Conservation (phyloP, 1,284 basidiomycete genomes). For the Apiotrichum brassicae region DNA sequence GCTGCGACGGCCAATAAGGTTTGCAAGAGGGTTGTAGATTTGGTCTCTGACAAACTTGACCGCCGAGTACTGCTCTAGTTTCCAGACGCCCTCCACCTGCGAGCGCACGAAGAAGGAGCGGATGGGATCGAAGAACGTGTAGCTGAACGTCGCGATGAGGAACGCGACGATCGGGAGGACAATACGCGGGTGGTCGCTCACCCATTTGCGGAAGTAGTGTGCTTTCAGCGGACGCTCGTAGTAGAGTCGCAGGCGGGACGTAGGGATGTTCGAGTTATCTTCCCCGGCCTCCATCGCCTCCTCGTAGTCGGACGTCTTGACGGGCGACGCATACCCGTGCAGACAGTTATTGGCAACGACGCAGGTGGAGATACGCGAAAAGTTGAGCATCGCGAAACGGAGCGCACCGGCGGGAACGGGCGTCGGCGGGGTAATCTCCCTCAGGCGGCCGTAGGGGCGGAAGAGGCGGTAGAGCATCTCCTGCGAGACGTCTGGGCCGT, state of each 20-base stretch:
- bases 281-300: background rate
- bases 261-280: slow-evolving; percentile 17
- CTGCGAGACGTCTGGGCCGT: slow-evolving; percentile 76
- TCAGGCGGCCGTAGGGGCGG: slow-evolving; percentile 72
- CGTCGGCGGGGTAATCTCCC: slow-evolving; percentile 58
- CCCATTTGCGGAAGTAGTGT: slow-evolving; percentile 74
- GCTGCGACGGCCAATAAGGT: background rate
- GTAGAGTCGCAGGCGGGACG: slow-evolving; percentile 59
- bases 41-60: slow-evolving; percentile 25
- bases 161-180: slow-evolving; percentile 79
- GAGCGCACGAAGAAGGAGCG: slow-evolving; percentile 76
- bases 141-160: slow-evolving; percentile 78
- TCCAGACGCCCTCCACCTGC: slow-evolving; percentile 76
- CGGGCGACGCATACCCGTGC: slow-evolving; percentile 59
- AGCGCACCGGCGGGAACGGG: slow-evolving; percentile 63
- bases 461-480: slow-evolving; percentile 51
- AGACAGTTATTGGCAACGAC: slow-evolving; percentile 77
- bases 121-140: slow-evolving; percentile 90
- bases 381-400: slow-evolving; percentile 61
- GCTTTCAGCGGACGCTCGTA: slow-evolving; percentile 72
- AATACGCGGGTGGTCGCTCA: slow-evolving; percentile 76
- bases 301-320: slow-evolving; percentile 42
- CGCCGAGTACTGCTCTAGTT: slow-evolving; percentile 50
- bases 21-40: slow-evolving; percentile 3
- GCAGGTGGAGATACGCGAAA: slow-evolving; percentile 61